These are phyloP conservation scores for Exidia glandulosa DNA, from an alignment of 768 basidiomycete genomes.

Conservation along the genomic window DNA sequence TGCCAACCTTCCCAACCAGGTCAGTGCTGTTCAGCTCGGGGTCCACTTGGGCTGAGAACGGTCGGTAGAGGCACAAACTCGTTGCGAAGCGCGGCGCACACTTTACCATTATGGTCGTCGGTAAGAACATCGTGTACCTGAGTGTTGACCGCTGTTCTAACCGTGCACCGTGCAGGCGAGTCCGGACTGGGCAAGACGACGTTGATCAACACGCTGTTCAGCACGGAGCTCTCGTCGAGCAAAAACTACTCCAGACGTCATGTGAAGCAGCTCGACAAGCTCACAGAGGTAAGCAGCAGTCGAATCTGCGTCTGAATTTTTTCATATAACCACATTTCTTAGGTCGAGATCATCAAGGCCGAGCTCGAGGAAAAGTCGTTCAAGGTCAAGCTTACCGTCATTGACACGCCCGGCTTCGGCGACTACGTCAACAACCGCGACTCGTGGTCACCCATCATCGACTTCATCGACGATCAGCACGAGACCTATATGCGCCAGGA, in stretches of 20 bases:
- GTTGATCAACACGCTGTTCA: constrained; percentile 97
- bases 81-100: constrained; percentile 95
- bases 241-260: constrained; percentile 87
- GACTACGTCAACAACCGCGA: constrained; percentile 99
- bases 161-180: constrained; percentile 64
- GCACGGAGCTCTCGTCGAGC: constrained; percentile 83
- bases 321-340: background rate
- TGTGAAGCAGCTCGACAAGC: constrained; percentile 95
- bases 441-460: constrained; percentile 95
- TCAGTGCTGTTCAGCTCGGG: constrained; percentile 22
- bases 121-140: constrained; percentile 36
- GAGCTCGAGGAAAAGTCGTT: constrained; percentile 98
- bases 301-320: background rate
- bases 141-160: background rate
- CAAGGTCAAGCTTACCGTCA: constrained; percentile 98
- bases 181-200: constrained; percentile 96
- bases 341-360: constrained; percentile 95
- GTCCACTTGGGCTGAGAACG: background rate
- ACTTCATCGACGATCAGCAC: constrained; percentile 95
- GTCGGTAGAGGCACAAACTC: constrained; percentile 87
- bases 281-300: constrained; percentile 51
- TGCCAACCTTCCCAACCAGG: constrained; percentile 97
- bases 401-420: constrained; percentile 97
- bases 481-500: constrained; percentile 96
- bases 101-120: constrained; percentile 99